These are phyloP conservation scores for Nitzschia sp. DNA, from an alignment of 108 stramenopile genomes.

Conservation along the genomic window DNA sequence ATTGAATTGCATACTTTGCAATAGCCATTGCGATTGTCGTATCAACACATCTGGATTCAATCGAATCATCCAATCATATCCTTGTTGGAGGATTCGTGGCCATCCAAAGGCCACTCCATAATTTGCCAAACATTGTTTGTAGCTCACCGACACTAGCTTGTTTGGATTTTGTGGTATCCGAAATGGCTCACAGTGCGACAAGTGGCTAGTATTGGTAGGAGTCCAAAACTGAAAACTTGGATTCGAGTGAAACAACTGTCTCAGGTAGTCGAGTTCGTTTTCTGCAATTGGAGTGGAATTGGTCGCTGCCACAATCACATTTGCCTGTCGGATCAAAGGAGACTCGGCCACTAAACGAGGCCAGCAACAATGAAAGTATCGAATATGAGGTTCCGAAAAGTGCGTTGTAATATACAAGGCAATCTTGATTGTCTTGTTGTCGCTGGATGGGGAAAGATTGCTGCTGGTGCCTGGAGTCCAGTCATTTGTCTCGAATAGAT, in stretches of 20 bases:
- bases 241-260: slow-evolving; percentile 10
- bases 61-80: slow-evolving; percentile 52
- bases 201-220: not conserved
- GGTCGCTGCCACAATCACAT: slow-evolving; percentile 19
- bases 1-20: slow-evolving; percentile 13
- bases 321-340: slow-evolving; percentile 5
- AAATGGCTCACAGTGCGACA: not conserved
- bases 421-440: slow-evolving; percentile 9
- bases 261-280: not conserved
- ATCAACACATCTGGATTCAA: slow-evolving; percentile 54
- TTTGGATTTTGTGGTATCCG: not conserved
- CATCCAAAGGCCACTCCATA: slow-evolving; percentile 19
- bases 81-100: not conserved
- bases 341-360: slow-evolving; percentile 14
- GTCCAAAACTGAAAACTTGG: slow-evolving; percentile 7
- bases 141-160: slow-evolving; percentile 3
- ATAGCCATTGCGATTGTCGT: slow-evolving; percentile 32
- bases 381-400: slow-evolving; percentile 26
- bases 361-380: slow-evolving; percentile 33
- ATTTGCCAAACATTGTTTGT: slow-evolving; percentile 25
- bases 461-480: too few species aligned
- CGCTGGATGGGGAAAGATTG: too few species aligned
- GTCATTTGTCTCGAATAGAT: too few species aligned
- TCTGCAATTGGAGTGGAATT: not conserved
- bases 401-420: slow-evolving; percentile 34